Percentiles rank a stretch among this genome's conserved stretches.
These are phyloP conservation scores for Mortierella sp. DNA, from an alignment of 371 early-diverging fungal genomes.

Conservation along the genomic window DNA sequence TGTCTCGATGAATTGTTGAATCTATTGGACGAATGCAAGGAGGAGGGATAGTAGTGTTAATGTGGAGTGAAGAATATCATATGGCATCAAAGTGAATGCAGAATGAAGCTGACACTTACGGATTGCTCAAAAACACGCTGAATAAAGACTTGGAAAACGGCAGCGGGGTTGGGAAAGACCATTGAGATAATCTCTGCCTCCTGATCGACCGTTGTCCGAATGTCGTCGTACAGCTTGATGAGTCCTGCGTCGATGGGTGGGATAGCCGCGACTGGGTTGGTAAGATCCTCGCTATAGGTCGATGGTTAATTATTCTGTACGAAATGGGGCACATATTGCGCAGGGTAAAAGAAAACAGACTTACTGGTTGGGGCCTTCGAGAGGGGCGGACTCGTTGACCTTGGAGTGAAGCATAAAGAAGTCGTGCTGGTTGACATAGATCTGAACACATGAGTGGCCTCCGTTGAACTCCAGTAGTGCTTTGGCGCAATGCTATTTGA, in stretches of 20 bases:
- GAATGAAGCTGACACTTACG: constrained; percentile 61
- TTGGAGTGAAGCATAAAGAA: constrained; percentile 92
- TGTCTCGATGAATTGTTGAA: constrained; percentile 89
- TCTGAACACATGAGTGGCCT: constrained; percentile 93
- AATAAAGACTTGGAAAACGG: constrained; percentile 92
- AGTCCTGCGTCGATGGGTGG: constrained; percentile 85
- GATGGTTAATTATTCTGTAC: background rate
- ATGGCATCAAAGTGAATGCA: background rate
- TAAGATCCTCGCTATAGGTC: constrained; percentile 55
- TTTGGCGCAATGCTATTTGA: constrained; percentile 81
- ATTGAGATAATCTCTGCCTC: constrained; percentile 92
- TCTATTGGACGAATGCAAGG: constrained; percentile 58
- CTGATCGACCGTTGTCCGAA: constrained; percentile 80
- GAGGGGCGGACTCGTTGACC: constrained; percentile 63
- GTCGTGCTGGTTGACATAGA: constrained; percentile 96
- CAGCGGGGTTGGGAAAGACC: constrained; percentile 94
- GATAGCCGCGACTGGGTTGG: constrained; percentile 68
- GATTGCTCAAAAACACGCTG: constrained; percentile 97
- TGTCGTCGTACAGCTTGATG: constrained; percentile 85
- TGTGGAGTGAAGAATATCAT: background rate
- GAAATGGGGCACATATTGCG: background rate
- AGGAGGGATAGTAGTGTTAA: background rate
- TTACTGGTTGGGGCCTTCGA: constrained; percentile 54
- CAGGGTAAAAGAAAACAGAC: background rate
- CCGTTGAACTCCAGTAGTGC: constrained; percentile 96